Evolutionary conservation across 148 eudicot species (phyloP).

Genomic region (Oxyria digyna): DNA sequence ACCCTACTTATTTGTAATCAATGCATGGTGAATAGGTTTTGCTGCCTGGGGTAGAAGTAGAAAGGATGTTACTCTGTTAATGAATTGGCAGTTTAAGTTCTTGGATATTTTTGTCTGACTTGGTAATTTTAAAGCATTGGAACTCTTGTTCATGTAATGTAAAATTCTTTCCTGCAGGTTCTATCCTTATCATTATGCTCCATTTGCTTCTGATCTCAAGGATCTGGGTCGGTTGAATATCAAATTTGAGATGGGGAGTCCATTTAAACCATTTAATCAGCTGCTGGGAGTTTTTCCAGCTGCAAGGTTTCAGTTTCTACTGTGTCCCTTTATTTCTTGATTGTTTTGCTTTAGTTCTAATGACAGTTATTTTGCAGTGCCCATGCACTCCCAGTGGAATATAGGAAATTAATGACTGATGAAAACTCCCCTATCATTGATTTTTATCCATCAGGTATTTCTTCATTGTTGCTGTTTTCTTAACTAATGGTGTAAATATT

Average conservation of each 20-base stretch:
- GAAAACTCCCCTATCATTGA: slow-evolving; percentile 81
- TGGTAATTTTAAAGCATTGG: neutral
- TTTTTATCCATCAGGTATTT: slow-evolving; percentile 77
- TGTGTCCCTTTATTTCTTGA: slow-evolving; percentile 2
- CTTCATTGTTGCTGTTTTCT: neutral
- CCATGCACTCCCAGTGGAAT: slow-evolving; percentile 89
- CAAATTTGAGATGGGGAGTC: slow-evolving; percentile 70
- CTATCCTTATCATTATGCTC: slow-evolving; percentile 98
- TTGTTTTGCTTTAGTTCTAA: neutral
- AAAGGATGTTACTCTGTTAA: neutral
- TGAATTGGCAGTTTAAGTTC: neutral
- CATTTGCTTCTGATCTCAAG: slow-evolving; percentile 95
- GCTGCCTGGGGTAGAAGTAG: neutral
- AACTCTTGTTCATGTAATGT: neutral
- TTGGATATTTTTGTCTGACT: neutral
- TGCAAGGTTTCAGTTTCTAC: slow-evolving; percentile 49
- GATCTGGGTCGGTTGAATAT: slow-evolving; percentile 54
- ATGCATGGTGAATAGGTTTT: neutral
- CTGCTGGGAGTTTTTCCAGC: slow-evolving; percentile 94
- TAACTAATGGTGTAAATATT: too few relatives aligned
- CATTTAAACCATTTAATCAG: slow-evolving; percentile 94
- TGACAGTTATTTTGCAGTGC: slow-evolving; percentile 36
- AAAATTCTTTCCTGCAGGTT: slow-evolving; percentile 40
- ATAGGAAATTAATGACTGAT: slow-evolving; percentile 84
- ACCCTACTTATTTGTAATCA: neutral